A percentile compares a stretch with the other conserved stretches of the same genome.
These are phyloP conservation scores for Rubia yunnanensis DNA, from an alignment of 257 asterid species.

Conservation along the genomic window DNA sequence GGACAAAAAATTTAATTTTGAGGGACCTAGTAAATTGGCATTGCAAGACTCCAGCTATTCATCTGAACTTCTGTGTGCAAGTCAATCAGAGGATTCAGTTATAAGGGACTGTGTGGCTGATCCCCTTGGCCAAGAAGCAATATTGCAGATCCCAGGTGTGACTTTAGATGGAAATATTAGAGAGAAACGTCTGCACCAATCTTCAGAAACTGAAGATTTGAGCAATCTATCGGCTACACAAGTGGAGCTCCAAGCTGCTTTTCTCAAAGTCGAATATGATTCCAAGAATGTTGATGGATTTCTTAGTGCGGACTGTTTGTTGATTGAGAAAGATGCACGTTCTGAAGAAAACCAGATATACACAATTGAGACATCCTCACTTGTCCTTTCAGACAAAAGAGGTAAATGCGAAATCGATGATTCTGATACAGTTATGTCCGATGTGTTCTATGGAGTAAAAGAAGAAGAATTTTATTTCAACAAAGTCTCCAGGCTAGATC, in stretches of 20 bases:
- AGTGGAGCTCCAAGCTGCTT: slow-evolving; percentile 15
- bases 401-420: slow-evolving; percentile 18
- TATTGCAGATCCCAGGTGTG: slow-evolving; percentile 21
- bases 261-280: slow-evolving; percentile 21
- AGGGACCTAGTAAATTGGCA: slow-evolving; percentile 17
- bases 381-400: slow-evolving; percentile 17
- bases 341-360: slow-evolving; percentile 23
- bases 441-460: slow-evolving; percentile 9
- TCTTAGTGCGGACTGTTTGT: slow-evolving; percentile 24
- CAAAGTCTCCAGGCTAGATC: slow-evolving; percentile 12
- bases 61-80: slow-evolving; percentile 19
- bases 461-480: slow-evolving; percentile 13
- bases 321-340: slow-evolving; percentile 19
- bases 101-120: slow-evolving; percentile 15
- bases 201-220: slow-evolving; percentile 21
- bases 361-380: slow-evolving; percentile 16
- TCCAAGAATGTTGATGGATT: slow-evolving; percentile 9
- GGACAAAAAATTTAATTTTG: slow-evolving; percentile 14
- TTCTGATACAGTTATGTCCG: slow-evolving; percentile 16
- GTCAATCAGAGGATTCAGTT: slow-evolving; percentile 20
- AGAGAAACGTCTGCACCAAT: slow-evolving; percentile 12
- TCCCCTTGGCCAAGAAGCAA: slow-evolving; percentile 18
- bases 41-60: slow-evolving; percentile 20
- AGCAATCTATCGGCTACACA: slow-evolving; percentile 12
- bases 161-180: slow-evolving; percentile 19